Evolutionary conservation across 1,139 yeast species (phyloP), one percentile per base, ranked within the genome.

Genomic region (Candida mesenterica): DNA sequence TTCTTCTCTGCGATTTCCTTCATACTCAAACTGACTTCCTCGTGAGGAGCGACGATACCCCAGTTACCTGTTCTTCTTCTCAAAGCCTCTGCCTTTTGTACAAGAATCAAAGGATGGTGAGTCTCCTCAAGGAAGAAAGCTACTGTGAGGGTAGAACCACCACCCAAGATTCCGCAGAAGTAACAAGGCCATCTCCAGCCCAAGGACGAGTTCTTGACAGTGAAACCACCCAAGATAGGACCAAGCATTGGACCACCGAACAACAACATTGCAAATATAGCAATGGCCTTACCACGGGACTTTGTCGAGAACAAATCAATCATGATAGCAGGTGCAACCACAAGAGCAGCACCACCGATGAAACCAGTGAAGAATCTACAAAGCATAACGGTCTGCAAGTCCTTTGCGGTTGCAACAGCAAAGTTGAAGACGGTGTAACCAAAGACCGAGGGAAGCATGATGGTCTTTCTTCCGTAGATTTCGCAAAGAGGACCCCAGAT

Each of bases 31-130:
- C 72, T 71, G 38, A 80, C 73, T 48, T 80, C 84, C 55, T 87
- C 95, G 52, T 83, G 92, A 4, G 94, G 82, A 17, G 96, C 95
- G 52, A 77, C 79, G 36, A 87, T 82, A 26, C 88, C 88, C 95
- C 95, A 85, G 55, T 75, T 79, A 1, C 71, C 70, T 3, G 74
- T 68, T 52, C 73, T 53, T 52, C 77, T 67, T 55, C 87, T 77
- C 50, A 83, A 70, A 29, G 54, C 57, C 46, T 70, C 74, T 3
- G 92, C 92, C 58, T 81, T 82, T 12, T 61, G 45, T 18, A 72
- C 78, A 42, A 84, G 59, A 36, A 84, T 66, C 45, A 63, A 43
- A 5, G 67, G 65, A 65, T 68, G 66, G 49, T 76, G 79, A n/a
- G 79, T 69, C 51, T 77, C 83, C 37, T 65, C 62, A 38, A 61